A percentile compares a stretch with the other conserved stretches of the same genome.
phyloP scores from a whole-genome alignment of 371 early-diverging fungal genomes.

The Actinomucor elegans region DNA sequence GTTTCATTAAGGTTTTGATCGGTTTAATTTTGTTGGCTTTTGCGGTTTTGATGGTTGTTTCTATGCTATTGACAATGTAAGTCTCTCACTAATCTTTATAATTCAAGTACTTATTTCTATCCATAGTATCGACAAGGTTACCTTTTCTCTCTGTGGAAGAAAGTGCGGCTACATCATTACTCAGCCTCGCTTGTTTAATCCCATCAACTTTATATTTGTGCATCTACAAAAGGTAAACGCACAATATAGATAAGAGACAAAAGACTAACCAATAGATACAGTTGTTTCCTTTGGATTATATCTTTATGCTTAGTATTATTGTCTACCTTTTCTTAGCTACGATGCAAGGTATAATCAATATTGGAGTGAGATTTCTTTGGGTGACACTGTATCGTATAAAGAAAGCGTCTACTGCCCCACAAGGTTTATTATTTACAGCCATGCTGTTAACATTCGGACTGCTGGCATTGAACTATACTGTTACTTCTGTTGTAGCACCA shows the following conservation, averaged over 20 bases:
- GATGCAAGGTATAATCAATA: conserved; percentile 45
- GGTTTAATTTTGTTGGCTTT: conserved; percentile 30
- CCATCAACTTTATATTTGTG: conserved; percentile 57
- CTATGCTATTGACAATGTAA: conserved; percentile 51
- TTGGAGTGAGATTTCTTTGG: conserved; percentile 60
- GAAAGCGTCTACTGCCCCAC: conserved; percentile 49
- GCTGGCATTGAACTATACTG: conserved; percentile 58
- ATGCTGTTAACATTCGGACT: conserved; percentile 57
- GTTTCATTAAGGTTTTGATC: conserved; percentile 26
- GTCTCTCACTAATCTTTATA: too few species aligned
- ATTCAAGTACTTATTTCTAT: too few species aligned
- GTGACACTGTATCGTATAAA: conserved; percentile 53
- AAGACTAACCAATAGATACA: conserved; percentile 5
- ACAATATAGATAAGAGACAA: neutral
- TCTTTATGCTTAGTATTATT: conserved; percentile 50
- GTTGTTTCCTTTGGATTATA: conserved; percentile 57
- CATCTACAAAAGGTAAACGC: conserved; percentile 50
- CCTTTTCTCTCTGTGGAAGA: conserved; percentile 58
- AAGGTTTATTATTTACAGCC: conserved; percentile 55
- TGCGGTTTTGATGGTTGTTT: conserved; percentile 33
- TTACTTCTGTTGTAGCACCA: conserved; percentile 64
- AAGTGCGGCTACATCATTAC: conserved; percentile 65
- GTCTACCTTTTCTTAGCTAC: conserved; percentile 55
- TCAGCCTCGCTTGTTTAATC: conserved; percentile 57
- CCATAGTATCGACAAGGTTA: conserved; percentile 47